Percentiles rank a stretch among this genome's conserved stretches.
Conservation (phyloP, 441 rosid species). For the Hura crepitans region DNA sequence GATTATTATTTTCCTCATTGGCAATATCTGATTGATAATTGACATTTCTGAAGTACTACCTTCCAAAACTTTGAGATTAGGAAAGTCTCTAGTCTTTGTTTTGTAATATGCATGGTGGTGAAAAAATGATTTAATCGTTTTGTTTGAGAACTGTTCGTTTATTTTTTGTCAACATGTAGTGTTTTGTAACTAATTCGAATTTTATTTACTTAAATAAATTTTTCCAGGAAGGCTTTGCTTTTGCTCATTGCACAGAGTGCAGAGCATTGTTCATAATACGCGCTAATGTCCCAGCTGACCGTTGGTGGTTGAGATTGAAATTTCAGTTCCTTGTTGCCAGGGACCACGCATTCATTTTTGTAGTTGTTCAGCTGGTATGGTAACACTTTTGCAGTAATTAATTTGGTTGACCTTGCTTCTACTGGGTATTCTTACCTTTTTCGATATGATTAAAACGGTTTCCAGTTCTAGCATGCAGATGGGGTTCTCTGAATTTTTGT, state of each 20-base stretch:
- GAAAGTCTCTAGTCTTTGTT: not conserved
- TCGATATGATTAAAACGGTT: conserved; percentile 4
- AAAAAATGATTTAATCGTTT: conserved; percentile 6
- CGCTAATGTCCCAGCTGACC: conserved; percentile 92
- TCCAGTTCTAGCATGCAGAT: not conserved
- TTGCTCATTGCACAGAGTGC: conserved; percentile 99
- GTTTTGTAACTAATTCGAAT: not conserved
- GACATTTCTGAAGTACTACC: not conserved
- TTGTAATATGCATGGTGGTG: not conserved
- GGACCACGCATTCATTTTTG: conserved; percentile 90
- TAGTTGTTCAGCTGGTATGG: conserved; percentile 89
- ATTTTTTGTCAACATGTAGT: not conserved
- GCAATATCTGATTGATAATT: conserved; percentile 13
- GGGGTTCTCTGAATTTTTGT: not conserved
- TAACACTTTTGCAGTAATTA: conserved; percentile 4
- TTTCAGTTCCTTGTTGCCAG: conserved; percentile 96
- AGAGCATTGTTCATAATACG: conserved; percentile 85
- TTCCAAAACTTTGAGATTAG: not conserved
- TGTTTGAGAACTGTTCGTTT: conserved; percentile 17
- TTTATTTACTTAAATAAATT: conserved; percentile 20
- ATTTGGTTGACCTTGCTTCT: conserved; percentile 9
- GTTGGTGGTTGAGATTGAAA: conserved; percentile 99
- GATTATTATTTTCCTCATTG: conserved; percentile 20
- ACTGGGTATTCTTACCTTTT: not conserved
- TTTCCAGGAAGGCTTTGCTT: conserved; percentile 98